Evolutionary conservation across 2,329 filamentous ascomycete species (phyloP), one percentile per base, ranked within the genome.

Genomic region (Ophiostoma novo-ulmi): DNA sequence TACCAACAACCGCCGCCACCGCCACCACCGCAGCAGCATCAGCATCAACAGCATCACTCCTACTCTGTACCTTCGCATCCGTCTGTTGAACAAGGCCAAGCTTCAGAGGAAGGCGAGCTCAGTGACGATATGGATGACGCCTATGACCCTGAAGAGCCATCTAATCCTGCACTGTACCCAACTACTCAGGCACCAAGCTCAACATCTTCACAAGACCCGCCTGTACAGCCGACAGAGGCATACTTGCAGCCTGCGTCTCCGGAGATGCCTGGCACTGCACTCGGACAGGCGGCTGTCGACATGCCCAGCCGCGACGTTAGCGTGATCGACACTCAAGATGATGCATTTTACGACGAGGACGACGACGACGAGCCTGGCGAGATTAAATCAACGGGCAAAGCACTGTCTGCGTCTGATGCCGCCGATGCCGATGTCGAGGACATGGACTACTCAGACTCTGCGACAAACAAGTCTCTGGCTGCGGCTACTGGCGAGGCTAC

Each of bases 21-120:
- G 13, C 36, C 22, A 20, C 69, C 63, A 17, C 35, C 65, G 10
- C 69, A 63, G 22, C 65, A 39, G n/a, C n/a, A 17, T 17, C 26
- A 63, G n/a, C n/a, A n/a, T 17, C 69, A 63, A 8, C 65, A 39
- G 5, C 36, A 64, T 10, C n/a, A n/a, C 11, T 20, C 38, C 26
- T 70, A 71, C 70, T 38, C 68, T 14, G 38, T 55, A 13, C 41
- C 58, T 2, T 17, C 67, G n/a, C 55, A 69, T 20, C 38, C 58
- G 7, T 48, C 38, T 14, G 38, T 48, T 4, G 38, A 68, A 58
- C 67, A 64, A n/a, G 71, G 70, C 36, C 74, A 76, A 8, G 73
- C 79, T 17, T 65, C 63, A 36, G 91, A 95, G 76, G 92, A 96
- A 75, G 91, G 91, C 20, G 92, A 96, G 78, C 78, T 95, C 39